phyloP scores from a whole-genome alignment of 73 alveolate species.

The Paraurostyla sp. region DNA sequence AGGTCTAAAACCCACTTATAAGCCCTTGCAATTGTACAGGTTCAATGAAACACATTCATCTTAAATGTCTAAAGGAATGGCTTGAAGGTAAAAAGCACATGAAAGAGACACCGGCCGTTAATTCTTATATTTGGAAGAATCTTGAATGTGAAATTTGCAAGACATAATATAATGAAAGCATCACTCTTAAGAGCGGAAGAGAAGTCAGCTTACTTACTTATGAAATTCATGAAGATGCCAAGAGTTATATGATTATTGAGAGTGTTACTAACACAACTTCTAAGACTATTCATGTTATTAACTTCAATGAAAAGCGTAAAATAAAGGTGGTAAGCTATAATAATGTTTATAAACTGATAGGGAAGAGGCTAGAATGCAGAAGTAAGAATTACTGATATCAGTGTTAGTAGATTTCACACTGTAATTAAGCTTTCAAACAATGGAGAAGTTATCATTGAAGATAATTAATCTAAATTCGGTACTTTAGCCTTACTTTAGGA shows the following conservation, averaged over 20 bases:
- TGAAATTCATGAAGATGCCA: conserved; percentile 57
- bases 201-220: conserved; percentile 39
- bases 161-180: conserved; percentile 51
- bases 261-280: conserved; percentile 70
- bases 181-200: conserved; percentile 24
- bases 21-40: conserved; percentile 86
- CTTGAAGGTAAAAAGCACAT: conserved; percentile 69
- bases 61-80: conserved; percentile 77
- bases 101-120: conserved; percentile 68
- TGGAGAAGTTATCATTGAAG: conserved; percentile 53
- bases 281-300: conserved; percentile 73
- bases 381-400: conserved; percentile 71
- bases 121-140: conserved; percentile 76
- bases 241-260: conserved; percentile 66
- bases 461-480: conserved; percentile 73
- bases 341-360: neutral
- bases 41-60: conserved; percentile 78
- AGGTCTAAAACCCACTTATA: conserved; percentile 69
- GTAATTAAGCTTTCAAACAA: conserved; percentile 26
- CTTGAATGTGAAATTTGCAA: conserved; percentile 85
- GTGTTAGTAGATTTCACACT: conserved; percentile 71
- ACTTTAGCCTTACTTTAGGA: conserved; percentile 54
- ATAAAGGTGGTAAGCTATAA: conserved; percentile 27
- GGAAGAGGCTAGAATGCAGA: conserved; percentile 76
- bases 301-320: conserved; percentile 30